Evolutionary conservation across 345 rosid genomes (phyloP).

Genomic region (Boechera divaricarpa): DNA sequence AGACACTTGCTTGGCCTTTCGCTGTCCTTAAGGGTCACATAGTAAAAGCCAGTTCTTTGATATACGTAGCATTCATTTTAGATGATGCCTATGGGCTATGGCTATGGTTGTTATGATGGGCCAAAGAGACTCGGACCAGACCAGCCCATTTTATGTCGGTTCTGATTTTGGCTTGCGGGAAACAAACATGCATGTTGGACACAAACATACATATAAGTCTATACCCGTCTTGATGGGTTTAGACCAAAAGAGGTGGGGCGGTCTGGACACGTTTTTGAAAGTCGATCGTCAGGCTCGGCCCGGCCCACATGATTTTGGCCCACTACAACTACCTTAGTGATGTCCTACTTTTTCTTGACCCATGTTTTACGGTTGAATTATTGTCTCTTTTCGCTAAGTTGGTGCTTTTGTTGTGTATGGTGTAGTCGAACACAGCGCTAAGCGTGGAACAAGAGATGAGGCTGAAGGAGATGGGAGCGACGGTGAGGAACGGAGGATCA

Average conservation of each 20-base stretch:
- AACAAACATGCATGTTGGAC: constrained; percentile 14
- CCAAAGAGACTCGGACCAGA: constrained; percentile 6
- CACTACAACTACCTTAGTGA: background rate
- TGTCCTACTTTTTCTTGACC: background rate
- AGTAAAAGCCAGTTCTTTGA: constrained; percentile 24
- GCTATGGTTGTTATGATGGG: constrained; percentile 25
- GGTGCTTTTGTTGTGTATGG: background rate
- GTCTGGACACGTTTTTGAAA: background rate
- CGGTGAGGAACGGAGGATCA: constrained; percentile 77
- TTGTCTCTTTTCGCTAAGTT: background rate
- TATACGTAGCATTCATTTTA: constrained; percentile 18
- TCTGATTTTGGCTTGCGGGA: background rate
- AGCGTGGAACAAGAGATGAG: constrained; percentile 79
- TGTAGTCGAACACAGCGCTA: constrained; percentile 74
- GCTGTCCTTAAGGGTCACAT: constrained; percentile 23
- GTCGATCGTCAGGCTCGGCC: no score
- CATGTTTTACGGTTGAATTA: background rate
- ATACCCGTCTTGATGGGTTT: background rate
- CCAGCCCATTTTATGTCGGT: background rate
- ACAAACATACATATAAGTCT: constrained; percentile 1
- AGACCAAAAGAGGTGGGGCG: background rate
- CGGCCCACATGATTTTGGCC: background rate
- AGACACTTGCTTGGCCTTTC: constrained; percentile 25
- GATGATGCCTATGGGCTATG: background rate
- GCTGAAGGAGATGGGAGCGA: constrained; percentile 94